Evolutionary conservation across 495 filamentous ascomycete genomes (phyloP).

Genomic region (Aspergillus ellipticus): DNA sequence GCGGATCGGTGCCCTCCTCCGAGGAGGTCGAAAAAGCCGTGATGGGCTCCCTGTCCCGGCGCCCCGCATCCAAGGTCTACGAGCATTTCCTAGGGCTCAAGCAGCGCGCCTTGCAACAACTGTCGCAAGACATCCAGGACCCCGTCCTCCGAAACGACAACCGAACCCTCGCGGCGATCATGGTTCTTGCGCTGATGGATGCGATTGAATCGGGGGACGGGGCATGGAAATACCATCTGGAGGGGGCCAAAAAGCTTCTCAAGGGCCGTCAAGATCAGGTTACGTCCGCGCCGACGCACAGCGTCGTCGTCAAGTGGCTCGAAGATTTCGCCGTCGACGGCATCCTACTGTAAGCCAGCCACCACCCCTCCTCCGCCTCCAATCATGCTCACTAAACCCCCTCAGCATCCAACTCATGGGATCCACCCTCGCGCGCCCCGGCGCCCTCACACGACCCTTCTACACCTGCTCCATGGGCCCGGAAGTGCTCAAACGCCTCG

Average conservation of each 20-base stretch:
- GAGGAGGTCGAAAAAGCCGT: conserved; percentile 30
- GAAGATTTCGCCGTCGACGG: conserved; percentile 42
- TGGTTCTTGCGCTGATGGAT: conserved; percentile 43
- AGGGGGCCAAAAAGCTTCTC: conserved; percentile 43
- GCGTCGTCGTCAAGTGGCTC: conserved; percentile 35
- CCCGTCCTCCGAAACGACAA: conserved; percentile 38
- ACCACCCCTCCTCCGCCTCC: neutral
- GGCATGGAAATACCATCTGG: conserved; percentile 47
- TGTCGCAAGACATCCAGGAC: conserved; percentile 36
- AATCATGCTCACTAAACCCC: neutral
- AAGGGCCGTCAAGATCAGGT: conserved; percentile 27
- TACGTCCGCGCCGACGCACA: conserved; percentile 12
- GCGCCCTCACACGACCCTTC: conserved; percentile 42
- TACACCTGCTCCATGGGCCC: conserved; percentile 40
- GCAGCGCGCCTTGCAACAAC: conserved; percentile 39
- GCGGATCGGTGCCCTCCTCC: conserved; percentile 17
- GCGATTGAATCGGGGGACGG: conserved; percentile 43
- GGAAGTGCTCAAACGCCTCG: conserved; percentile 41
- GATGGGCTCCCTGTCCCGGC: conserved; percentile 25
- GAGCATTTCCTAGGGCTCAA: conserved; percentile 42
- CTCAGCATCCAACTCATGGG: conserved; percentile 47
- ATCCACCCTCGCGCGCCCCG: conserved; percentile 43
- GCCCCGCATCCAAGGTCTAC: conserved; percentile 30
- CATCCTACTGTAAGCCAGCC: conserved; percentile 35
- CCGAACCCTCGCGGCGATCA: conserved; percentile 38